Evolutionary conservation across 2,329 filamentous ascomycete species (phyloP), one percentile per base, ranked within the genome.

Genomic region (Boeremia exigua): DNA sequence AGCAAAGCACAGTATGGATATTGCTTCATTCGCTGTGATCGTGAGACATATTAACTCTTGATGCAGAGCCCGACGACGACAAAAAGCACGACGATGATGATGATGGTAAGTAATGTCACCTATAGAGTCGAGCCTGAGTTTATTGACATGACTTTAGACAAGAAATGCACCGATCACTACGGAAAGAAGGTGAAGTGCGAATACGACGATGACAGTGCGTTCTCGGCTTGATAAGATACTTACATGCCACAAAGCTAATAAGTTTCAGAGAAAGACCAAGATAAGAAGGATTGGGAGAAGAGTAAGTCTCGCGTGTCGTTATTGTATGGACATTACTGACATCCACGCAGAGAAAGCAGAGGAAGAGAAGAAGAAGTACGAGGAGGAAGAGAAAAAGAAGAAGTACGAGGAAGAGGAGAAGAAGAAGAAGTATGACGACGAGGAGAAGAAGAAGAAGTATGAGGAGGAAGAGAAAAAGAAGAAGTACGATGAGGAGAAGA

Each of bases 331-430:
- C 9, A 14, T 14, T 4, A 10, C 48, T 43, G 9, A 50, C 15
- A 50, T 5, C n/a, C 6, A 6, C 14, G 12, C n/a, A 51, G 48
- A 51, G 48, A 51, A 51, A 8, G 46, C 40, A n/a, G 46, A 48
- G n/a, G 37, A 39, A 27, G n/a, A 30, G n/a, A 43, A 38, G 17
- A 38, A 48, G 12, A 23, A 23, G 19, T 23, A 23, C 5, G 19
- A 23, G 5, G 19, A 23, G n/a, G 48, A 51, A n/a, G 48, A 51
- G 14, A 33, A 42, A 19, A 12, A 33, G 12, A 38, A 34, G 28
- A 43, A 46, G 23, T 6, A 46, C 23, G 28, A 36, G 6, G 45
- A 48, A 17, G 15, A 48, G 15, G 23, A 48, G 7, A 15, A 48
- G 1, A 37, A 28, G 44, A 29, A 46, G 14, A 36, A 34, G 33